Conservation (phyloP, 768 basidiomycete genomes). For the Trametes maxima region DNA sequence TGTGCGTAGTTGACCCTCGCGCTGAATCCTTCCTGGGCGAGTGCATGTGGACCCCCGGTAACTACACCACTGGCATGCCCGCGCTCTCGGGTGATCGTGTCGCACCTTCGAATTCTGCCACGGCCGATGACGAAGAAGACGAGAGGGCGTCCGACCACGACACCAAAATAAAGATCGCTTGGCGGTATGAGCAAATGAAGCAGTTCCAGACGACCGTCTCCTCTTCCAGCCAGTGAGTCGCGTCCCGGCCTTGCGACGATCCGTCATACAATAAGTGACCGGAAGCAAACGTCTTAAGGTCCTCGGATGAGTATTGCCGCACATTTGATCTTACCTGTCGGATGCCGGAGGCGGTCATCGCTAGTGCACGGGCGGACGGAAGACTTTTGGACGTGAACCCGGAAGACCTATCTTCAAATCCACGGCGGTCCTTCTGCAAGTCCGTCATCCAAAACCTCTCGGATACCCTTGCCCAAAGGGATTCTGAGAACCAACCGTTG, state of each 20-base stretch:
- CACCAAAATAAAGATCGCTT: conserved; percentile 90
- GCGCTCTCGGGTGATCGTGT: not conserved
- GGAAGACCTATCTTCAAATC: conserved; percentile 3
- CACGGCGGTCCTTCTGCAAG: conserved; percentile 21
- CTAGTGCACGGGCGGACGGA: conserved; percentile 43
- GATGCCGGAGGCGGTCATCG: conserved; percentile 54
- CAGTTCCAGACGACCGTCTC: conserved; percentile 85
- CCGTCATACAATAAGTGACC: conserved; percentile 16
- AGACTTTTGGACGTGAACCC: conserved; percentile 39
- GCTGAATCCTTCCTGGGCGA: conserved; percentile 61
- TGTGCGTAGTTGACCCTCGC: conserved; percentile 66
- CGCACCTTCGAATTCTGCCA: conserved; percentile 28
- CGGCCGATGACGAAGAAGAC: conserved; percentile 43
- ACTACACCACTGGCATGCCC: conserved; percentile 2
- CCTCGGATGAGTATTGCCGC: conserved; percentile 62
- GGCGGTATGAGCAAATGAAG: conserved; percentile 95
- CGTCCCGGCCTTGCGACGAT: not conserved
- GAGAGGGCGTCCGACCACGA: conserved; percentile 40
- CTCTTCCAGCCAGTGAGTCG: conserved; percentile 49
- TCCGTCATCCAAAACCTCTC: conserved; percentile 16
- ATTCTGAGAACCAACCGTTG: conserved; percentile 22
- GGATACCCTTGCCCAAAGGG: conserved; percentile 12
- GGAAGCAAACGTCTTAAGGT: conserved; percentile 35
- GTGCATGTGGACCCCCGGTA: conserved; percentile 77
- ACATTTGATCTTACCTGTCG: conserved; percentile 73